Evolutionary conservation across 1,139 yeast genomes (phyloP).

Genomic region (Lodderomyces theae): DNA sequence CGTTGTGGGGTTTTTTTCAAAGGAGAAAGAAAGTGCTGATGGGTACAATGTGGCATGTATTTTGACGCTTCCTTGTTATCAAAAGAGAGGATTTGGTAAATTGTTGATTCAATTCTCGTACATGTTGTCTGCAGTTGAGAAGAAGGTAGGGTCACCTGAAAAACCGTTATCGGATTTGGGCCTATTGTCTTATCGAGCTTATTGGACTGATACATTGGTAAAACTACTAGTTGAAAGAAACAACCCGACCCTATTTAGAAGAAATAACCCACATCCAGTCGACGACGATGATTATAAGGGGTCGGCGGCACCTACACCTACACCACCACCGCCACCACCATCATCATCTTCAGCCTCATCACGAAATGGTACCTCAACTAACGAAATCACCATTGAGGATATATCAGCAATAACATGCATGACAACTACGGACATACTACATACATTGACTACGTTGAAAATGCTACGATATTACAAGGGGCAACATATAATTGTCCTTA

Average conservation of each 20-base stretch:
- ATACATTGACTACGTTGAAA: conserved; percentile 86
- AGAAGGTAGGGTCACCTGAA: conserved; percentile 93
- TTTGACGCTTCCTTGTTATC: conserved; percentile 91
- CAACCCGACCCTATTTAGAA: conserved; percentile 37
- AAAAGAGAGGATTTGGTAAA: conserved; percentile 91
- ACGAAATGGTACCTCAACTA: conserved; percentile 19
- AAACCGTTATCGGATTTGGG: conserved; percentile 96
- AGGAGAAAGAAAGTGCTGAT: conserved; percentile 94
- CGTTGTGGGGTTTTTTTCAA: conserved; percentile 92
- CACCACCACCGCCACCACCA: no score
- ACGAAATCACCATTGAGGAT: conserved; percentile 89
- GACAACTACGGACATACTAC: conserved; percentile 95
- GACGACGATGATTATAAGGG: conserved; percentile 22
- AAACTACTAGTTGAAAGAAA: conserved; percentile 66
- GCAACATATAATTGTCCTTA: conserved; percentile 88
- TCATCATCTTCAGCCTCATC: conserved; percentile 12
- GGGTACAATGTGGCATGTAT: conserved; percentile 98
- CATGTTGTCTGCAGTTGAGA: conserved; percentile 81
- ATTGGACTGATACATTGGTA: conserved; percentile 90
- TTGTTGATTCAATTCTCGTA: conserved; percentile 90
- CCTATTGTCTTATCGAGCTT: conserved; percentile 86
- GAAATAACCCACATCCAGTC: conserved; percentile 33
- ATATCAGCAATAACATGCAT: conserved; percentile 82
- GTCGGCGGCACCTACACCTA: conserved; percentile 23
- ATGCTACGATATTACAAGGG: conserved; percentile 92